Evolutionary conservation across 768 basidiomycete genomes (phyloP).

Genomic region (Chalciporus piperatus): DNA sequence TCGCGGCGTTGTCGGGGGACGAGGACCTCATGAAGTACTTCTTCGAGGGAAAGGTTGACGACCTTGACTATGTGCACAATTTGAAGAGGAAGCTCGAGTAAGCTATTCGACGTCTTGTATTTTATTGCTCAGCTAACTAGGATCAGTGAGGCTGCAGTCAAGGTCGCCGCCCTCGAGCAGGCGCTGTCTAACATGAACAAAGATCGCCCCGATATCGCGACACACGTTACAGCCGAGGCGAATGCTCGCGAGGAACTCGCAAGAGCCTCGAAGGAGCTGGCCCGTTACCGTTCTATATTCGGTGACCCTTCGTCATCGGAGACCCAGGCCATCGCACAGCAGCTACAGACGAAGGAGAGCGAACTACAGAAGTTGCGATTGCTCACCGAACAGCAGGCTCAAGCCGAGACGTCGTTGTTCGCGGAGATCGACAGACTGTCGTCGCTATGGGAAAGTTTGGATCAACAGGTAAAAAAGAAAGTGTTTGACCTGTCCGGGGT

Average conservation of each 20-base stretch:
- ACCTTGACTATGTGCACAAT: constrained; percentile 48
- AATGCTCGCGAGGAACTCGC: constrained; percentile 50
- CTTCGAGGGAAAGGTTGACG: constrained; percentile 51
- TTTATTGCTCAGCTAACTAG: not conserved
- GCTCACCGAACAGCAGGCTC: constrained; percentile 54
- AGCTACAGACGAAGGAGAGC: constrained; percentile 64
- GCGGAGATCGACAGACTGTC: constrained; percentile 84
- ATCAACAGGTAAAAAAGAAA: constrained; percentile 79
- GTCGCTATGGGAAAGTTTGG: constrained; percentile 80
- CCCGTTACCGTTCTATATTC: constrained; percentile 60
- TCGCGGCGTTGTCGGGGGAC: constrained; percentile 73
- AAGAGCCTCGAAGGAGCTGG: constrained; percentile 45
- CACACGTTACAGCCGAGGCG: constrained; percentile 48
- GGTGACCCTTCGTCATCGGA: constrained; percentile 60
- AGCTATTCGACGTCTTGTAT: constrained; percentile 20
- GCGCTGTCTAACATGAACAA: constrained; percentile 43
- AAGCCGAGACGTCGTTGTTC: constrained; percentile 78
- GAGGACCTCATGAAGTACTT: constrained; percentile 75
- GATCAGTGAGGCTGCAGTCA: constrained; percentile 52
- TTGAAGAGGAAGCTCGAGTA: constrained; percentile 58
- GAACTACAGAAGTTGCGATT: constrained; percentile 62
- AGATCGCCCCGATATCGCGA: constrained; percentile 51
- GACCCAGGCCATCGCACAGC: constrained; percentile 44
- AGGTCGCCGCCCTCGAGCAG: constrained; percentile 49
- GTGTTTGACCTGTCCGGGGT: constrained; percentile 73